Evolutionary conservation across 345 rosid species (phyloP).

Genomic region (Clarkia xantiana): DNA sequence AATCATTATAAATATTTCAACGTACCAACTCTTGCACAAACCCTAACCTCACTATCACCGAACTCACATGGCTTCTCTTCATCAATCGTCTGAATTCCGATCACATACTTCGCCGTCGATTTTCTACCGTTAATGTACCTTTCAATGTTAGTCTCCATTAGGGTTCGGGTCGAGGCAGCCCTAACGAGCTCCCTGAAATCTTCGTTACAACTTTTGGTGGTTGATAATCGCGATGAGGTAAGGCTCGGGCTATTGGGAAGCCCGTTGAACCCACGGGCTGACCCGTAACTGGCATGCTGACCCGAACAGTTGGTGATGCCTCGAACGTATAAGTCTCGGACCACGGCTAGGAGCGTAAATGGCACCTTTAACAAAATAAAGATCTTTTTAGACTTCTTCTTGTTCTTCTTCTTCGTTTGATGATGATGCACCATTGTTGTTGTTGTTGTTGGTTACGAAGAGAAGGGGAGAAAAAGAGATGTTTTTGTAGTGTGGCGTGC

Average conservation of each 20-base stretch:
- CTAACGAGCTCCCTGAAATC: slow-evolving; percentile 12
- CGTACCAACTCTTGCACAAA: too few relatives aligned
- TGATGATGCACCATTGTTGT: neutral
- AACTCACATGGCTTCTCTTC: too few relatives aligned
- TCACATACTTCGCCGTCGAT: too few relatives aligned
- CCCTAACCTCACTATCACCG: too few relatives aligned
- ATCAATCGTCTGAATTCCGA: too few relatives aligned
- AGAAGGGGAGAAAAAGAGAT: neutral
- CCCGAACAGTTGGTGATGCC: slow-evolving; percentile 12
- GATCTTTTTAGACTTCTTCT: slow-evolving; percentile 1
- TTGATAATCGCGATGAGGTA: neutral
- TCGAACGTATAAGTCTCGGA: slow-evolving; percentile 3
- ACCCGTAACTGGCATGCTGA: neutral
- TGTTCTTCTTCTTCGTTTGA: slow-evolving; percentile 1
- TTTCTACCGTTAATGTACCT: too few relatives aligned
- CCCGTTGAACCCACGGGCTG: neutral
- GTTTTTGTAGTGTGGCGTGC: neutral
- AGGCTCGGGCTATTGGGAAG: slow-evolving; percentile 8
- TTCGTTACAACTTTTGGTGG: slow-evolving; percentile 7
- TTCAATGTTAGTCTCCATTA: neutral
- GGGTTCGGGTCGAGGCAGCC: slow-evolving; percentile 9
- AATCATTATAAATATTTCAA: too few relatives aligned
- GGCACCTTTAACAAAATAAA: slow-evolving; percentile 7
- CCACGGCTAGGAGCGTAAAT: slow-evolving; percentile 2
- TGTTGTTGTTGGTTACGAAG: neutral